These are phyloP conservation scores for Urtica urens DNA, from an alignment of 306 rosid species.

Conservation along the genomic window DNA sequence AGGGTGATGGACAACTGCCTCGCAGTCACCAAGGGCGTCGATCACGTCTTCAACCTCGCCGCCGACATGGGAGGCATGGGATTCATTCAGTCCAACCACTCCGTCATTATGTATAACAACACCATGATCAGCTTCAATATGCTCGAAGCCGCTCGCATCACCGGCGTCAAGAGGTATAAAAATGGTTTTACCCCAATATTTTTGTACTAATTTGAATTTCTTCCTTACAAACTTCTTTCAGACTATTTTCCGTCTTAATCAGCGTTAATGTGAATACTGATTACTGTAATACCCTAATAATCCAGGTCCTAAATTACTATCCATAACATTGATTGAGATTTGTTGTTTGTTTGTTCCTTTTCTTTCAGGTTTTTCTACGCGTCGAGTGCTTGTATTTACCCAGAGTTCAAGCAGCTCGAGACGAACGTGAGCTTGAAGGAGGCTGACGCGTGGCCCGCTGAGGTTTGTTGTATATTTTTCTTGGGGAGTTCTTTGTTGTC, in stretches of 20 bases:
- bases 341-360: slow-evolving; percentile 1
- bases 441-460: slow-evolving; percentile 99
- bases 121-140: slow-evolving; percentile 98
- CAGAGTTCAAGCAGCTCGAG: slow-evolving; percentile 91
- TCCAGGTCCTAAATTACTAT: no score
- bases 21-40: slow-evolving; percentile 65
- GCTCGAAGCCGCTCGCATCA: slow-evolving; percentile 88
- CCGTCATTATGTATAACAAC: slow-evolving; percentile 91
- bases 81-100: slow-evolving; percentile 95
- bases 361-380: slow-evolving; percentile 92
- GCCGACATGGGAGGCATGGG: slow-evolving; percentile 99
- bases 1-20: slow-evolving; percentile 99
- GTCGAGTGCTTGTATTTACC: slow-evolving; percentile 97
- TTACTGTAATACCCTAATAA: neutral
- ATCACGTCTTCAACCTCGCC: slow-evolving; percentile 94
- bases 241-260: neutral
- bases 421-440: slow-evolving; percentile 97
- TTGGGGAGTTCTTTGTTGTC: slow-evolving; percentile 4
- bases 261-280: neutral
- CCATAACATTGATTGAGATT: no score
- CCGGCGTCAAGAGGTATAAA: slow-evolving; percentile 84
- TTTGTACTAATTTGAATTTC: no score
- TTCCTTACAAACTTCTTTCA: no score
- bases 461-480: slow-evolving; percentile 40
- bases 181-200: neutral